phyloP scores from a whole-genome alignment of 225 moss, liverwort and hornwort genomes.

The Rhytidiadelphus loreus region DNA sequence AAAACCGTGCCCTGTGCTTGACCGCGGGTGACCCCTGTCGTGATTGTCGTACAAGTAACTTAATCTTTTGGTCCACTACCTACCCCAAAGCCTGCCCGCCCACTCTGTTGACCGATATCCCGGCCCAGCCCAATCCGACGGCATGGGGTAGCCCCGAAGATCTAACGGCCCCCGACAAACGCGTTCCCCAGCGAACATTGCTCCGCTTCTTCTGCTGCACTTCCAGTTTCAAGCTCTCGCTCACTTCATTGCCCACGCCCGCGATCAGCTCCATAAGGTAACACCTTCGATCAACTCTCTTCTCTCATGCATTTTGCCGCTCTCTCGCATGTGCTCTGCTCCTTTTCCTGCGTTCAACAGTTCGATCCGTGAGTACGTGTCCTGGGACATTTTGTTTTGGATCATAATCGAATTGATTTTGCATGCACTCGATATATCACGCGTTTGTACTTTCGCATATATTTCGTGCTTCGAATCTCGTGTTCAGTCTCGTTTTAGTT shows the following conservation, averaged over 20 bases:
- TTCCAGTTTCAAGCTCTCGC: not conserved
- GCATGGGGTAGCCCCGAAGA: not conserved
- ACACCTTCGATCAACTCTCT: not conserved
- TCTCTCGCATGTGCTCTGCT: not conserved
- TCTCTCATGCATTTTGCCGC: not conserved
- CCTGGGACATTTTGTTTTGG: not conserved
- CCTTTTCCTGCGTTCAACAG: not conserved
- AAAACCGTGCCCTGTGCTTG: too few relatives aligned
- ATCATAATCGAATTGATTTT: not conserved
- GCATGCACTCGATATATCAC: not conserved
- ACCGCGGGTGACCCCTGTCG: too few relatives aligned
- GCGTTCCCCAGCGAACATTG: not conserved
- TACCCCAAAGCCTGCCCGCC: too few relatives aligned
- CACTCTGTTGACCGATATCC: not conserved
- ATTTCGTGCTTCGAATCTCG: not conserved
- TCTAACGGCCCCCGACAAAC: not conserved
- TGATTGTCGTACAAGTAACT: too few relatives aligned
- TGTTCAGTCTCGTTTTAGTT: too few relatives aligned
- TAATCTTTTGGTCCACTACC: too few relatives aligned
- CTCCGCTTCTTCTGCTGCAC: constrained; percentile 16
- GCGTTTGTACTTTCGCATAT: not conserved
- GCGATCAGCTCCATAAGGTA: not conserved
- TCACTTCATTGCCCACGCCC: not conserved
- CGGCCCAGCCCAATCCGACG: not conserved
- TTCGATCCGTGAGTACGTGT: not conserved